Percentiles rank a stretch among this genome's conserved stretches.
These are phyloP conservation scores for Pyrenopolyporus hunteri DNA, from an alignment of 495 filamentous ascomycete genomes.

Conservation along the genomic window DNA sequence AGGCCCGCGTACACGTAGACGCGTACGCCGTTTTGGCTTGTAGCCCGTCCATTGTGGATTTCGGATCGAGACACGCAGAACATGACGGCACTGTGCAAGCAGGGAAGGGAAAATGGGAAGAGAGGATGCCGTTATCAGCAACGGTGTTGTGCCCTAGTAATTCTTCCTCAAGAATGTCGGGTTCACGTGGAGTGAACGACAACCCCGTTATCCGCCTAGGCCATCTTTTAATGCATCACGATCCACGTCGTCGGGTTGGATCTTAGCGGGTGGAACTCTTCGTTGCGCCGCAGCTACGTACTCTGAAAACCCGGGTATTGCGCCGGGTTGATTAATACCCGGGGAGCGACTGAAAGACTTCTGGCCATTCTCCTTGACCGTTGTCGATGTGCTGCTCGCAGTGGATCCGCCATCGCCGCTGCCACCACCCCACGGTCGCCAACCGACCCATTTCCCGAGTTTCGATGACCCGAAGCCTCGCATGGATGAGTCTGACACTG, in stretches of 20 bases:
- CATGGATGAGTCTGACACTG: slow-evolving; percentile 35
- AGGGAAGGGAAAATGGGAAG: too few relatives aligned
- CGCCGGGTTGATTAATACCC: slow-evolving; percentile 61
- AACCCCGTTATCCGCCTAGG: slow-evolving; percentile 37
- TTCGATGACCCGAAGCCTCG: slow-evolving; percentile 35
- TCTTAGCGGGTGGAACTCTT: slow-evolving; percentile 48
- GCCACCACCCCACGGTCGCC: slow-evolving; percentile 53
- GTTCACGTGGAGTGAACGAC: neutral
- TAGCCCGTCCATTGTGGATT: too few relatives aligned
- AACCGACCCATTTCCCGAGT: slow-evolving; percentile 50
- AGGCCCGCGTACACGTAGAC: too few relatives aligned
- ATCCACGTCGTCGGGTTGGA: slow-evolving; percentile 49
- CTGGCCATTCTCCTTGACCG: slow-evolving; percentile 12
- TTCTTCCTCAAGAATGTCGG: neutral
- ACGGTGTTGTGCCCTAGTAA: neutral
- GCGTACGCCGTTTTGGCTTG: too few relatives aligned
- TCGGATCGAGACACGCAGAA: too few relatives aligned
- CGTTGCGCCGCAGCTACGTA: slow-evolving; percentile 48
- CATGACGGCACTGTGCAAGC: too few relatives aligned
- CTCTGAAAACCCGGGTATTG: slow-evolving; percentile 57
- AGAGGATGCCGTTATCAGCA: too few relatives aligned
- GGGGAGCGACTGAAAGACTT: slow-evolving; percentile 44
- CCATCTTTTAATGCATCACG: slow-evolving; percentile 51
- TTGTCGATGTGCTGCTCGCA: slow-evolving; percentile 12
- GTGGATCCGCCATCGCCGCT: slow-evolving; percentile 8